phyloP scores from a whole-genome alignment of 2,329 filamentous ascomycete species.

The Scedosporium apiospermum region DNA sequence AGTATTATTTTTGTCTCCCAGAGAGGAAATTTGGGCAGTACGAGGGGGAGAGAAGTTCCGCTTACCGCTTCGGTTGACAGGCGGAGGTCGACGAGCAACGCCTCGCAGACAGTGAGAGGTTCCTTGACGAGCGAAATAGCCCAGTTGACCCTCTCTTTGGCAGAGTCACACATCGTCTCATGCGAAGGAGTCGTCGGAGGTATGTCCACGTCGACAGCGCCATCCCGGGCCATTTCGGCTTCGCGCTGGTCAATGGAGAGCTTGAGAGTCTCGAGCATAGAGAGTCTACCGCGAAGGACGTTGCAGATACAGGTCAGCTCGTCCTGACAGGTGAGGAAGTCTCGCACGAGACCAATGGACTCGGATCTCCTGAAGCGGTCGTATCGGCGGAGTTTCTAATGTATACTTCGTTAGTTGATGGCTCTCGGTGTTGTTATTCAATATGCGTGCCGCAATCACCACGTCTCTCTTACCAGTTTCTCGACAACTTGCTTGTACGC shows the following conservation, averaged over 20 bases:
- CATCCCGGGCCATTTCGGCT: neutral
- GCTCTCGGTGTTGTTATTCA: no score
- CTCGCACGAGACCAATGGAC: neutral
- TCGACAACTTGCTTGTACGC: neutral
- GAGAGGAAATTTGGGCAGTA: neutral
- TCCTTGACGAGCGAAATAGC: neutral
- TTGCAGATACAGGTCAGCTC: neutral
- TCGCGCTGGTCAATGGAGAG: neutral
- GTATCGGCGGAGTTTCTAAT: neutral
- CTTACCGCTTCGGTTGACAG: neutral
- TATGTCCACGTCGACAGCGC: neutral
- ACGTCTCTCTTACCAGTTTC: neutral
- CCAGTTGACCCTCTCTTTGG: neutral
- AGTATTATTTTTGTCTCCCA: no score
- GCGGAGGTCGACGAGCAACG: slow-evolving; percentile 19
- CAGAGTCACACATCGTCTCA: neutral
- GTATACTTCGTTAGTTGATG: no score
- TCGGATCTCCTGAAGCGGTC: neutral
- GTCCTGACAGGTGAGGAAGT: neutral
- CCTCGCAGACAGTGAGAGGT: neutral
- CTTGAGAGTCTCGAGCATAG: neutral
- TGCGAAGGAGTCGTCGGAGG: neutral
- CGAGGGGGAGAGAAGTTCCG: neutral
- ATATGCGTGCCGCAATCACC: no score
- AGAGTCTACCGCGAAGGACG: neutral